Base-by-base conservation (phyloP, 1,284 basidiomycete genomes). In the Bondarzewia mesenterica region DNA sequence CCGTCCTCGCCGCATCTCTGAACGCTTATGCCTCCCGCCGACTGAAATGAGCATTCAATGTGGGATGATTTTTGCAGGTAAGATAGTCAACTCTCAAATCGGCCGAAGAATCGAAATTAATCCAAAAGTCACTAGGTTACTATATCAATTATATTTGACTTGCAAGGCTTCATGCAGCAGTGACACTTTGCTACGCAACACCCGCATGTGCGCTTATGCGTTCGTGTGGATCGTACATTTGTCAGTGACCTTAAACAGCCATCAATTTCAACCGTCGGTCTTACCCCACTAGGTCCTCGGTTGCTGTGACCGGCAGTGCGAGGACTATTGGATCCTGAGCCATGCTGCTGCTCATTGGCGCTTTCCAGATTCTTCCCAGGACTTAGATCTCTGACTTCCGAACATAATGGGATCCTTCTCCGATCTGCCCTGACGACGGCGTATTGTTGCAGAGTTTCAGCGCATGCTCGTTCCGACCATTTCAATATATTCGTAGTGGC, bases 391-490 rank as follows among this genome's bases (percentile, higher is more conserved):
- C 26, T 37, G 22, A 37, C 35, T 27, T 26, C 44, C 15, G 14
- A 46, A 20, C 18, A 40, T 49, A 38, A 21, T 29, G 21, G 40
- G 26, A 36, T 47, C 44, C 29, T 46, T 46, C 44, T 46, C 48
- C 52, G 46, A 32, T 40, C 44, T 47, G 16, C 52, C 52, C 52
- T 54, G 52, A 52, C 52, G 52, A 54, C 52, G 52, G 52, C 44
- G 18, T 47, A 47, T 42, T 43, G 46, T 40, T 26, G 40, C 38
- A 29, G 21, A 50, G 51, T 53, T 53, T 52, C 52, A 53, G 48
- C 52, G 23, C 39, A 27, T 47, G 46, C 50, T 51, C 48, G 39
- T 43, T 51, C 51, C 52, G 50, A 49, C 35, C 45, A 18, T 46
- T 53, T 45, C 43, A 46, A 47, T 44, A 42, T 47, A 39, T 48